Evolutionary conservation across 2,329 filamentous ascomycete species (phyloP).

Genomic region (Stemphylium vesicarium): DNA sequence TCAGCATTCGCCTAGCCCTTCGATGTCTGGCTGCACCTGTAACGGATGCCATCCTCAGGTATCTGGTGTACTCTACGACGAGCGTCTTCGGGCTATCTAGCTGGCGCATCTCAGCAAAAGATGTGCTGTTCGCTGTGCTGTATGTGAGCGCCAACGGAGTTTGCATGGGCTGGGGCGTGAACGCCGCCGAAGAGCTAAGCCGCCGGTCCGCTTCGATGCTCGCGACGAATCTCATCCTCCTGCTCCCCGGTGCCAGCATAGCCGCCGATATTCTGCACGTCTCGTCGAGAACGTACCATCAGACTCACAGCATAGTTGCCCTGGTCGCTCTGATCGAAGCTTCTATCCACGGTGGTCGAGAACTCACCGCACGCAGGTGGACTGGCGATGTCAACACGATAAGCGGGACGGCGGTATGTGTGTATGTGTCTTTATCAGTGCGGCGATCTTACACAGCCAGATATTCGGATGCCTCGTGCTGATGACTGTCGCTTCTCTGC

Average conservation of each 20-base stretch:
- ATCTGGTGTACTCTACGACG: slow-evolving; percentile 17
- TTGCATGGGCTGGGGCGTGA: slow-evolving; percentile 8
- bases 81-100: not conserved
- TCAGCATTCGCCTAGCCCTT: not conserved
- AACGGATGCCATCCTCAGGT: slow-evolving; percentile 8
- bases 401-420: slow-evolving; percentile 1
- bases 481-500: slow-evolving; percentile 10
- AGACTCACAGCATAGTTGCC: slow-evolving; percentile 8
- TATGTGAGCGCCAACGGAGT: slow-evolving; percentile 11
- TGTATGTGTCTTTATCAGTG: not conserved
- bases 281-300: slow-evolving; percentile 6
- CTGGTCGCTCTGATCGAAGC: slow-evolving; percentile 8
- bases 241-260: slow-evolving; percentile 7
- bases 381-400: not conserved
- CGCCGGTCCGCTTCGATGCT: slow-evolving; percentile 13
- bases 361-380: slow-evolving; percentile 4
- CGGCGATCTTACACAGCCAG: not conserved
- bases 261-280: slow-evolving; percentile 12
- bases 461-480: slow-evolving; percentile 4
- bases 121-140: not conserved
- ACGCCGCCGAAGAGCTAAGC: slow-evolving; percentile 15
- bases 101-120: not conserved
- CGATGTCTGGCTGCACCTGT: slow-evolving; percentile 1
- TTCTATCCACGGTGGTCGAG: slow-evolving; percentile 5
- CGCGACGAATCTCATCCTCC: slow-evolving; percentile 17